A percentile compares a stretch with the other conserved stretches of the same genome.
These are phyloP conservation scores for Termitomyces sp. DNA, from an alignment of 768 basidiomycete species.

Conservation along the genomic window DNA sequence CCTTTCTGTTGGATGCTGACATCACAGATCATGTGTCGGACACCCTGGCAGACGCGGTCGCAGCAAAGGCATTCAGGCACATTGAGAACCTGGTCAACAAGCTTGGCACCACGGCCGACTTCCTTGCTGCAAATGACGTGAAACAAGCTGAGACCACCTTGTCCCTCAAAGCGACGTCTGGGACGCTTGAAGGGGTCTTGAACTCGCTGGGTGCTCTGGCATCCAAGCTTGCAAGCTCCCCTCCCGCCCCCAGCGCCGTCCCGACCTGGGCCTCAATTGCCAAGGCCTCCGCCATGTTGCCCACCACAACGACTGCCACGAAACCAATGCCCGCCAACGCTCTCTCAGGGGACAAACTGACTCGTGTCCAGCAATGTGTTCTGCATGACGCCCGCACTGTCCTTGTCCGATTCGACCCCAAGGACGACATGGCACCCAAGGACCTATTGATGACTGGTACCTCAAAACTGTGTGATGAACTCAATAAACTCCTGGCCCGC, in stretches of 20 bases:
- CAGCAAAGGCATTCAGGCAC: not conserved
- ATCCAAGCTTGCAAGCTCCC: not conserved
- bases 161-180: too few species aligned
- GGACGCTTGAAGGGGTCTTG: not conserved
- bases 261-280: not conserved
- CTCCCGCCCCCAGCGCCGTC: too few species aligned
- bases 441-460: not conserved
- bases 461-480: too few species aligned
- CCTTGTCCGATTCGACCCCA: not conserved
- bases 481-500: too few species aligned
- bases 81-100: not conserved
- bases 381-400: not conserved
- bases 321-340: too few species aligned
- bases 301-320: too few species aligned
- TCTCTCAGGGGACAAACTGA: too few species aligned
- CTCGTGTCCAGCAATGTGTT: not conserved
- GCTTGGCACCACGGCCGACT: not conserved
- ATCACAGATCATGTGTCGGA: not conserved
- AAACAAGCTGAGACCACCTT: not conserved
- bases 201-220: not conserved
- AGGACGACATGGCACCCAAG: not conserved
- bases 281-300: too few species aligned
- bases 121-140: not conserved
- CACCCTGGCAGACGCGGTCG: fast-evolving
- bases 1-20: not conserved